Evolutionary conservation across 1,284 basidiomycete species (phyloP), one percentile per base, ranked within the genome.

Genomic region (Termitomyces sp.): DNA sequence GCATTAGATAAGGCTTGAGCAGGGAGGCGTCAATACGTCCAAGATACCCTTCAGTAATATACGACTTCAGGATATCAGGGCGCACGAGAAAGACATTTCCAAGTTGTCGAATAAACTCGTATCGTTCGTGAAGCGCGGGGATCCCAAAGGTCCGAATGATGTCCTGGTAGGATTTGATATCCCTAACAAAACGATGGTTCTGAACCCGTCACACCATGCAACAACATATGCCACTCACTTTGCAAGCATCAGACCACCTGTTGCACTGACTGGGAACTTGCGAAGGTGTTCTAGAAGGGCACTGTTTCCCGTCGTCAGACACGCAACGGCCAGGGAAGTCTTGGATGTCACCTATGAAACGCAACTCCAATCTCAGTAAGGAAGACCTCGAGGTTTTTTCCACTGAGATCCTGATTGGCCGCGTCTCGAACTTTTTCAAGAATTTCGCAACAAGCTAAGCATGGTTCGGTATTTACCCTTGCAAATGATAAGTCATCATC

Each of bases 91-190:
- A 99, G 55, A 96, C 82, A 67, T 98, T 97, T 64, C 97, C 97
- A 1, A 99, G 85, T 70, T 99, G 95, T 44, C 96, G 89, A 61
- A 99, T 88, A 79, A 99, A 98, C 68, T 99, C 97, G 74, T 97
- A 99, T 17, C 97, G 92, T 69, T 98, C 96, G 58, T 88, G 85
- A 3, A 99, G 78, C 1, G 90, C 80, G 1, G 91, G 81, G 41
- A 97, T 87, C 31, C 80, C 79, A 71, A 96, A 98, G 12, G 82
- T 84, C 56, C 80, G 76, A 59, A 98, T 85, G 1, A 84, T 84
- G 64, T 99, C 97, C 77, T 99, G 97, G 67, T 99, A 99, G 42
- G 91, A 87, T 62, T 96, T 97, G 59, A 99, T 82, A 68, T 99
- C 97, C 73, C 92, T 96, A 67, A 33, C 48, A 39, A 48, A 44